These are phyloP conservation scores for Colletotrichum sp. DNA, from an alignment of 2,329 filamentous ascomycete genomes.

Conservation along the genomic window DNA sequence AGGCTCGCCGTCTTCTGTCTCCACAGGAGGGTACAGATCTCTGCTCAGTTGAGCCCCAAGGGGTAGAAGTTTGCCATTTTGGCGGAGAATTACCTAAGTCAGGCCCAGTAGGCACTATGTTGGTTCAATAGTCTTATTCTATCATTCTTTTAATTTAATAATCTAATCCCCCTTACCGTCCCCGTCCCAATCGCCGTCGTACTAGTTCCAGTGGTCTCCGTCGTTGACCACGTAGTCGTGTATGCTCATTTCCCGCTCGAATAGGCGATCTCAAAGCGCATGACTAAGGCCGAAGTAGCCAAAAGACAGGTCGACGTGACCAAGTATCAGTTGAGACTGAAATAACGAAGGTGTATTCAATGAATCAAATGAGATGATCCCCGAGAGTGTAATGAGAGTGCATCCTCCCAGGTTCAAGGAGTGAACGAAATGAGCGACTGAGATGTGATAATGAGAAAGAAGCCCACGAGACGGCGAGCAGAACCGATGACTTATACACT, in stretches of 20 bases:
- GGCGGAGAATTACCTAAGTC: background rate
- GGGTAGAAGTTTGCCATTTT: background rate
- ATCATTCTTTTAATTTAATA: too few species aligned
- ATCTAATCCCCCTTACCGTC: fast-evolving
- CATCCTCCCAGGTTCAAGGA: background rate
- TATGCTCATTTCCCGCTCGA: too few species aligned
- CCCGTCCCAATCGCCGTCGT: fast-evolving
- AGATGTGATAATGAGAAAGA: background rate
- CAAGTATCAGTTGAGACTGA: fast-evolving
- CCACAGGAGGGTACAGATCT: background rate
- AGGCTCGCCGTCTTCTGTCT: background rate
- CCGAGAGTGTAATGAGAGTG: background rate
- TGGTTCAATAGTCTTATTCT: background rate
- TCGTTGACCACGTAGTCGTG: too few species aligned
- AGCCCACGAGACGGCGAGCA: fast-evolving
- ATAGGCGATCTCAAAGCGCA: too few species aligned
- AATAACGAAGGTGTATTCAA: fast-evolving
- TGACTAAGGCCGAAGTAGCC: too few species aligned
- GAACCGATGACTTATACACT: fast-evolving
- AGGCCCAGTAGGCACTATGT: background rate
- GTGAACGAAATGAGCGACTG: background rate
- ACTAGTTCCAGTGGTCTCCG: too few species aligned
- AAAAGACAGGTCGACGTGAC: too few species aligned
- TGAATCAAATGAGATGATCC: background rate
- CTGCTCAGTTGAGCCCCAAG: background rate